Base-by-base conservation (phyloP, 129 eudicot genomes). In the Dittrichia graveolens region DNA sequence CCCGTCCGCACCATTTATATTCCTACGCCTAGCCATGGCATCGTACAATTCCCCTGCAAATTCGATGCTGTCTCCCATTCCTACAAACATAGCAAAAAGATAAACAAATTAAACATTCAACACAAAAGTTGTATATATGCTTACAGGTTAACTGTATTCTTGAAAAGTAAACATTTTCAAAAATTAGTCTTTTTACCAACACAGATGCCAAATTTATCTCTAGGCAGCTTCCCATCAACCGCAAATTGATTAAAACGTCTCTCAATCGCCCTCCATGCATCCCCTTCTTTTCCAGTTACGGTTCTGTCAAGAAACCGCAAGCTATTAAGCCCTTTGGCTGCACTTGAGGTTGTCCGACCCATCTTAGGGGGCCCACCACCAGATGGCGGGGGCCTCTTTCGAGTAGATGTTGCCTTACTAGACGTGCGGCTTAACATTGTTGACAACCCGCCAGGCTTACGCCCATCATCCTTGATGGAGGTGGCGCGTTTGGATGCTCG, bases 121-220 rank as follows among this genome's bases (percentile, higher is more conserved):
- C 6, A 53, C 45, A 78, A 35, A 67, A 41, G 50, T 56, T 65
- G 46, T 44, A 46, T 46, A 54, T 6, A 41, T 41, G 8, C 35
- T 16, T 53, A 56, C 13, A 61, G 2, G 31, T 24, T 6, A 16
- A 12, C 40, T 64, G 62, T 14, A 74, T 63, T 19, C 38, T 40
- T 18, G 46, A 37, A 16, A 31, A 18, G 63, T 57, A 34, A 58
- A n/a, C 59, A 61, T 73, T 35, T 58, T 74, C 14, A 56, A 53
- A 24, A 41, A 54, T 2, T 18, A 13, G 54, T 50, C n/a, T 48
- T 13, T 70, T 60, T 61, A 95, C 99, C 99, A 84, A 95, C 80
- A 80, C 95, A 89, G 13, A 75, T 79, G 48, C 99, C 97, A 74
- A 95, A 95, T 78, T 95, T 90, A 55, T 95, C 97, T 76, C 82